These are phyloP conservation scores for Pseudogymnoascus sp. DNA, from an alignment of 2,329 filamentous ascomycete species.

Conservation along the genomic window DNA sequence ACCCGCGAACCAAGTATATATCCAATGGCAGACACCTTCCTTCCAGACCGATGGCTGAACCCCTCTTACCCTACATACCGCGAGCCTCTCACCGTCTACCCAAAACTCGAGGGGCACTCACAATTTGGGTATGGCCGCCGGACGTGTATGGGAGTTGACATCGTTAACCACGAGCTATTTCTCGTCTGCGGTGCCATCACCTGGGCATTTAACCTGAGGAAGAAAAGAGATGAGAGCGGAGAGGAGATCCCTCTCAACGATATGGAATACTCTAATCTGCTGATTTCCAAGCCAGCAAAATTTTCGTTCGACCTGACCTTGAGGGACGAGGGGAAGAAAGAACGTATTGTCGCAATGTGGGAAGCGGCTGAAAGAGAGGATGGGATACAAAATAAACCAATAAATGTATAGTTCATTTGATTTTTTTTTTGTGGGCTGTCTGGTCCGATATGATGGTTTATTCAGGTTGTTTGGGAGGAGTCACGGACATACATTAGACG, in stretches of 20 bases:
- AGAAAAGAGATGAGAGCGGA: conserved; percentile 19
- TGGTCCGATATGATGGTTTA: background rate
- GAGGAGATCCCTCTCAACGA: conserved; percentile 17
- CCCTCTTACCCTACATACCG: conserved; percentile 55
- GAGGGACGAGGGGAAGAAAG: conserved; percentile 33
- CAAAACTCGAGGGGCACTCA: conserved; percentile 54
- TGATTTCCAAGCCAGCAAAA: conserved; percentile 41
- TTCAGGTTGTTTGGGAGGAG: background rate
- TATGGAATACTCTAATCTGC: conserved; percentile 21
- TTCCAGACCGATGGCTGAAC: conserved; percentile 54
- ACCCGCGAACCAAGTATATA: conserved; percentile 51
- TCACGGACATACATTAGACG: background rate
- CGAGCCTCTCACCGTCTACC: conserved; percentile 53
- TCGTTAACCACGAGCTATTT: conserved; percentile 52
- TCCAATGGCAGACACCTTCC: conserved; percentile 53
- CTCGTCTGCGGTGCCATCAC: conserved; percentile 39
- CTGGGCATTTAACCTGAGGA: conserved; percentile 40
- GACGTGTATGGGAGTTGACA: conserved; percentile 52
- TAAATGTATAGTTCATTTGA: background rate
- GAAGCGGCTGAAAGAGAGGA: background rate
- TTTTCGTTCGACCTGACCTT: conserved; percentile 39
- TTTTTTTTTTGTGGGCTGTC: background rate
- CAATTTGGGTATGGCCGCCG: conserved; percentile 58
- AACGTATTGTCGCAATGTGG: conserved; percentile 30
- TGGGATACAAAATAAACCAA: background rate